phyloP scores from a whole-genome alignment of 139 green algal genomes.

The Pleodorina starrii region DNA sequence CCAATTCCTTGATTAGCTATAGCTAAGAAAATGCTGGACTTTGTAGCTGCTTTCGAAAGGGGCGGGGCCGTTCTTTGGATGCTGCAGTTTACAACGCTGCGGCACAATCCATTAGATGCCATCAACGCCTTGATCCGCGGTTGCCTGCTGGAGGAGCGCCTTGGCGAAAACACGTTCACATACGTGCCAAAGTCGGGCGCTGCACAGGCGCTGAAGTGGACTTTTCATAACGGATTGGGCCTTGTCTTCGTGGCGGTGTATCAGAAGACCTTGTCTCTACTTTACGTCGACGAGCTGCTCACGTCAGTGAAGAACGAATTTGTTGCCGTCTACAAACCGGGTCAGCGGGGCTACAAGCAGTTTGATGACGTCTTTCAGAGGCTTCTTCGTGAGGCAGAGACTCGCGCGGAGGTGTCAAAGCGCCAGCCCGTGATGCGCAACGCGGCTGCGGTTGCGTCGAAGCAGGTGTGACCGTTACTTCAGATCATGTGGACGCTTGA shows the following conservation, averaged over 20 bases:
- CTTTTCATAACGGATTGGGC: slow-evolving; percentile 94
- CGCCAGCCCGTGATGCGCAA: slow-evolving; percentile 25
- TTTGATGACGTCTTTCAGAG: slow-evolving; percentile 69
- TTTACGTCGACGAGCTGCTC: slow-evolving; percentile 93
- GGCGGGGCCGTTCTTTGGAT: slow-evolving; percentile 91
- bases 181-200: slow-evolving; percentile 81
- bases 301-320: slow-evolving; percentile 80
- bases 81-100: slow-evolving; percentile 66
- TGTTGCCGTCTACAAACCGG: slow-evolving; percentile 44
- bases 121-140: slow-evolving; percentile 88
- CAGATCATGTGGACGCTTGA: slow-evolving; percentile 4
- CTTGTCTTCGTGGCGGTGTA: slow-evolving; percentile 98
- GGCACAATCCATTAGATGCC: slow-evolving; percentile 68
- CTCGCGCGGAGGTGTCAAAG: slow-evolving; percentile 66
- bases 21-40: slow-evolving; percentile 85
- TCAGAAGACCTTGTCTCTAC: slow-evolving; percentile 89
- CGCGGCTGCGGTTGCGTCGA: neutral
- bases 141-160: slow-evolving; percentile 95
- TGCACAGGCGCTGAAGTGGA: slow-evolving; percentile 95
- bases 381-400: slow-evolving; percentile 79
- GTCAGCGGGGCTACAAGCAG: slow-evolving; percentile 55
- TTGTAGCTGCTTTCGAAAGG: slow-evolving; percentile 90
- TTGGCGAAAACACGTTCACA: slow-evolving; percentile 82
- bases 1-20: too few species aligned
- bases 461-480: slow-evolving; percentile 23